These are phyloP conservation scores for Dictyostelium intermedium DNA, from an alignment of 78 protist species.

Conservation along the genomic window DNA sequence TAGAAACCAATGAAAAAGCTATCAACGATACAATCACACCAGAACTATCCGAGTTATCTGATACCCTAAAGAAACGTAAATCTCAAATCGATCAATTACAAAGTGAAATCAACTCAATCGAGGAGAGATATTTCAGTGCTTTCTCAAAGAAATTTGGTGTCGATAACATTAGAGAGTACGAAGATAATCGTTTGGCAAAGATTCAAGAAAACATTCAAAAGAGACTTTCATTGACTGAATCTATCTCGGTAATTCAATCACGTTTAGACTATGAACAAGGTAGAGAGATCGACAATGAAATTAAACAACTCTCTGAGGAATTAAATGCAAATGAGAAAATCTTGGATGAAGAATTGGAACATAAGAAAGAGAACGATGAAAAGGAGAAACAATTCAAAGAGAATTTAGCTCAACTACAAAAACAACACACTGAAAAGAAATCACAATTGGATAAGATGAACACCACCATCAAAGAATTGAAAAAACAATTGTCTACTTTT, in stretches of 20 bases:
- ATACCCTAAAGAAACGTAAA: not conserved
- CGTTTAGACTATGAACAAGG: constrained; percentile 27
- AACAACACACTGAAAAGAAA: not conserved
- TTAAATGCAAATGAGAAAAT: not conserved
- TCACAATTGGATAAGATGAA: constrained; percentile 3
- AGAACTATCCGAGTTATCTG: not conserved
- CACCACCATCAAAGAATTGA: not conserved
- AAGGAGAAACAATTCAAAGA: not conserved
- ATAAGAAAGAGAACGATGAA: not conserved
- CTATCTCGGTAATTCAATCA: constrained; percentile 7
- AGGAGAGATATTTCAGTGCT: constrained; percentile 64
- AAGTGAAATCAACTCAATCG: constrained; percentile 1
- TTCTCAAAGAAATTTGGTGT: constrained; percentile 80
- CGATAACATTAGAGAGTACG: constrained; percentile 85
- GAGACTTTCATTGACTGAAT: constrained; percentile 14
- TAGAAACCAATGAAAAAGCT: not conserved
- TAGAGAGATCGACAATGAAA: constrained; percentile 8
- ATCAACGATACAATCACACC: not conserved
- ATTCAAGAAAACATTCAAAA: constrained; percentile 1
- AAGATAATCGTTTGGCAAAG: constrained; percentile 41
- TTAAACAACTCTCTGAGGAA: not conserved
- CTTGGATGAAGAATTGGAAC: not conserved
- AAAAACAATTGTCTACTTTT: not conserved
- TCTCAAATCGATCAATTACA: not conserved
- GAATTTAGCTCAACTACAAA: not conserved